A percentile compares a stretch with the other conserved stretches of the same genome.
Evolutionary conservation across 2,329 filamentous ascomycete genomes (phyloP).

Genomic region (Didymella arachidicola): DNA sequence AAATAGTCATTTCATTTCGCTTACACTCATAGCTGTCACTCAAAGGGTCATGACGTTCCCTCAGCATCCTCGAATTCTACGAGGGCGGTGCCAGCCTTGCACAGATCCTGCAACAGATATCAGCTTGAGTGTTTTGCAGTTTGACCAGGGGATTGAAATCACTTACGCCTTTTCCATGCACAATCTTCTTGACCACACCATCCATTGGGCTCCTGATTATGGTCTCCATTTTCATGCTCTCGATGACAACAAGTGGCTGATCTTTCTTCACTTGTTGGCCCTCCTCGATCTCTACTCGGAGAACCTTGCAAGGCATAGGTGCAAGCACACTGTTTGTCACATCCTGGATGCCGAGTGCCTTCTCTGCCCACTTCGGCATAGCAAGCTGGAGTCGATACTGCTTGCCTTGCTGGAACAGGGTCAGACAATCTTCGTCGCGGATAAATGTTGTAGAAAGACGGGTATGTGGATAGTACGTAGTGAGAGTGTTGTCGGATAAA

Average conservation of each 20-base stretch:
- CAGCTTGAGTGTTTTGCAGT: constrained; percentile 13
- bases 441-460: constrained; percentile 83
- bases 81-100: constrained; percentile 57
- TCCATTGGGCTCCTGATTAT: constrained; percentile 60
- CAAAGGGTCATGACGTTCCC: constrained; percentile 5
- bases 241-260: constrained; percentile 78
- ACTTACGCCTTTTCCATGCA: constrained; percentile 58
- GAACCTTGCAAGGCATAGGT: constrained; percentile 97
- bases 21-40: neutral
- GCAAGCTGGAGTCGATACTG: constrained; percentile 65
- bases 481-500: constrained; percentile 60
- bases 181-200: constrained; percentile 57
- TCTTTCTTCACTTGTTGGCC: constrained; percentile 86
- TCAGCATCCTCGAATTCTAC: constrained; percentile 41
- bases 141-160: neutral
- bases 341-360: constrained; percentile 84
- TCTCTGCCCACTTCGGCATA: constrained; percentile 80
- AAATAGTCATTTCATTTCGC: neutral
- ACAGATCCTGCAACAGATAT: constrained; percentile 38
- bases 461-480: constrained; percentile 81
- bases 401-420: constrained; percentile 75
- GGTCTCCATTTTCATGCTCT: constrained; percentile 65
- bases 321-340: constrained; percentile 82
- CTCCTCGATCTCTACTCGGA: constrained; percentile 85
- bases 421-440: constrained; percentile 66